Evolutionary conservation across 2,329 filamentous ascomycete genomes (phyloP), one percentile per base, ranked within the genome.

Genomic region (Fusarium sp.): DNA sequence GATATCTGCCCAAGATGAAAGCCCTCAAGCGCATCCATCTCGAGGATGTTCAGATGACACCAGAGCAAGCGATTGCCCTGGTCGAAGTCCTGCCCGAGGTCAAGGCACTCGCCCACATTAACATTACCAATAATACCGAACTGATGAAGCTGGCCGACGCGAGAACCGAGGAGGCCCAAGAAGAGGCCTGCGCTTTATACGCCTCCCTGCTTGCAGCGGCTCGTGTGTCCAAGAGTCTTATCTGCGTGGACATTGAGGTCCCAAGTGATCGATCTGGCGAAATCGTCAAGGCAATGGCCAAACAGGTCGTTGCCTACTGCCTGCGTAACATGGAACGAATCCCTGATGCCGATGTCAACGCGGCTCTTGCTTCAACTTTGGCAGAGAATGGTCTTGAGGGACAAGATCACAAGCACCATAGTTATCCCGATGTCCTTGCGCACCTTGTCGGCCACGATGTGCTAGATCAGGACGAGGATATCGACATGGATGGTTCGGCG

Each of bases 291-390:
- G 95, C 95, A 4, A 87, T 98, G 75, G 95, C 95, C 1, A 97
- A 96, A 79, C 95, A 98, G 81, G 93, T 98, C n/a, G 92, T 98
- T 49, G 96, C 94, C 0, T 98, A 98, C 81, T 98, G 94, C 71
- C 87, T 99, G 70, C 91, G 93, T 66, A 99, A 99, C 77, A 92
- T 99, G 86, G 94, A 98, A 80, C 90, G 89, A 11, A 89, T 93
- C 17, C 91, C 94, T 12, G 90, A 94, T 67, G 87, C 89, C 11
- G 91, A 92, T 64, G 87, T 90, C 67, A 84, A 84, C 71, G 80
- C 86, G 56, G 81, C 84, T 36, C 82, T 86, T 61, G 81, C 84
- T n/a, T 81, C 84, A 64, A 84, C 84, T 27, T 78, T 84, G 27
- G 82, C 85, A 3, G 84, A 83, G 61, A 81, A 74, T 61, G 80